Base-by-base conservation (phyloP, 2,329 filamentous ascomycete species). In the Samsoniella hepiali region DNA sequence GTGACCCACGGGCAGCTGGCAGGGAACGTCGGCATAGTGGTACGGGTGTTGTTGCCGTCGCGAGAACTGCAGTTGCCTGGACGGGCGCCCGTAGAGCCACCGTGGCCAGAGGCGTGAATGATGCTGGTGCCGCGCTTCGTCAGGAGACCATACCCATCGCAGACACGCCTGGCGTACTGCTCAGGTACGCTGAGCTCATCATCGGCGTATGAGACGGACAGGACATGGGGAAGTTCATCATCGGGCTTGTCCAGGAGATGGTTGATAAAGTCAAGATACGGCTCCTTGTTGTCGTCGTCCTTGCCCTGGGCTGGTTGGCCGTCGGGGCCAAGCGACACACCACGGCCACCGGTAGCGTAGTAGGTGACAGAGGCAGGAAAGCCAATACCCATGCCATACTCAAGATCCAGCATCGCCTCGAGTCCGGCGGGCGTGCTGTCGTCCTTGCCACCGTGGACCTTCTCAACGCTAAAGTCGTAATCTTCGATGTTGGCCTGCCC, bases 21-120 rank as follows among this genome's bases (percentile, higher is more conserved):
- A 0, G 85, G 85, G 76, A 88, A 88, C 22, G 73, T 73, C 1
- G 84, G 80, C 2, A 82, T 71, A 73, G 87, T 88, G 13, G 77
- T 76, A 7, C 77, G 77, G 1, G 76, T 82, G 67, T 85, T 82
- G 64, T 78, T 81, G 44, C 84, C 85, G 62, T 87, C 83, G 68
- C 85, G 86, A 66, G 78, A 78, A 51, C 79, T 68, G 70, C 84
- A 88, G 10, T 62, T 58, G 5, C 60, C 59, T 0, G 27, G 7
- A 1, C 44, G 42, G 34, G 56, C 55, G 22, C 65, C 65, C 2
- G 63, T 62, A 31, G 66, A 64, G 45, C 76, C 76, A 15, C 64
- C 62, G 65, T 75, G 71, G 13, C 72, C 72, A 22, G 65, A 69
- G 1, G 68, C 65, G 54, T 73, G 69, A 4, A 75, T 34, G 10